A percentile compares a stretch with the other conserved stretches of the same genome.
phyloP scores from a whole-genome alignment of 2,329 filamentous ascomycete species.

The Trichoderma koningii region DNA sequence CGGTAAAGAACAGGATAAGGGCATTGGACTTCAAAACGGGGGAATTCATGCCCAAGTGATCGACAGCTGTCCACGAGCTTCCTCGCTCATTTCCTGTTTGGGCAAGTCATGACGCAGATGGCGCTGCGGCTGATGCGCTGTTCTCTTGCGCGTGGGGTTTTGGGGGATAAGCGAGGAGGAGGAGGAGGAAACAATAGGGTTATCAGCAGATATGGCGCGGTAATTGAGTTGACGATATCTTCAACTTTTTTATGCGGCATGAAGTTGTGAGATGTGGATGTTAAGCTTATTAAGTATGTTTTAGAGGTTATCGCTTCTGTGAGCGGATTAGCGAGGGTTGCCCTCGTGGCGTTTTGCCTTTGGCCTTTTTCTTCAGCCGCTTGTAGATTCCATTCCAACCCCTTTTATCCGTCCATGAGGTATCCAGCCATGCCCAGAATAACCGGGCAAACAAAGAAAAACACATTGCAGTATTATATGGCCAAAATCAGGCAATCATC shows the following conservation, averaged over 20 bases:
- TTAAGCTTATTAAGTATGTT: background rate
- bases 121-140: slow-evolving; percentile 16
- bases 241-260: too few relatives aligned
- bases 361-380: background rate
- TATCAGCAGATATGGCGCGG: background rate
- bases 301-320: background rate
- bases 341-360: background rate
- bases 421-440: background rate
- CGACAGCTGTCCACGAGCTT: slow-evolving; percentile 12
- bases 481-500: background rate
- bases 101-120: slow-evolving; percentile 26
- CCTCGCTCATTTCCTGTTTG: slow-evolving; percentile 16
- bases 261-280: background rate
- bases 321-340: slow-evolving; percentile 14
- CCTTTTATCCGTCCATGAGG: background rate
- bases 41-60: background rate
- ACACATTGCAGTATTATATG: background rate
- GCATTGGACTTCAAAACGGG: background rate
- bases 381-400: too few relatives aligned
- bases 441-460: slow-evolving; percentile 9
- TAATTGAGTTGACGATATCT: background rate
- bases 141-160: slow-evolving; percentile 12
- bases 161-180: background rate
- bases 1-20: background rate
- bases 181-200: background rate